A percentile compares a stretch with the other conserved stretches of the same genome.
These are phyloP conservation scores for Xylariaceae sp. DNA, from an alignment of 2,329 filamentous ascomycete genomes.

Conservation along the genomic window DNA sequence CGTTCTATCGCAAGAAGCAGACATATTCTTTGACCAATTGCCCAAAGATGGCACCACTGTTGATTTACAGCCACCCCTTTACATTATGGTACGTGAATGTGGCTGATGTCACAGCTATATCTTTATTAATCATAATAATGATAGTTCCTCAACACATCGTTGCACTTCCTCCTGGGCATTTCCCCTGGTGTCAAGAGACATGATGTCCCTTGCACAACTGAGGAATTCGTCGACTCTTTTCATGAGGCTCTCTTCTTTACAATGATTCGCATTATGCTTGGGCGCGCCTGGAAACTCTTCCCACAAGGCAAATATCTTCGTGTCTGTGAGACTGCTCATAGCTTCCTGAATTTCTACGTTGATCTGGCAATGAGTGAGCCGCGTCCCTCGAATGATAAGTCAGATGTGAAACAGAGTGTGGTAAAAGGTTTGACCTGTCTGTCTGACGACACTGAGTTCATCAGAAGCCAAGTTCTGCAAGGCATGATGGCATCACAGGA, in stretches of 20 bases:
- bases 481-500: slow-evolving; percentile 18
- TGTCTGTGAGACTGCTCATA: neutral
- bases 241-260: slow-evolving; percentile 3
- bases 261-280: slow-evolving; percentile 3
- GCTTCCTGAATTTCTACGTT: neutral
- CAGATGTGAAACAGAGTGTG: neutral
- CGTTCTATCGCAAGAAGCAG: too few species aligned
- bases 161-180: neutral
- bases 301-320: neutral
- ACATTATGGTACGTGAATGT: neutral
- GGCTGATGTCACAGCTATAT: neutral
- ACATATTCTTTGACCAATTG: too few species aligned
- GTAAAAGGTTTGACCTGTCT: neutral
- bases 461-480: slow-evolving; percentile 10
- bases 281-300: slow-evolving; percentile 3
- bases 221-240: slow-evolving; percentile 2
- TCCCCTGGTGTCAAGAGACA: neutral
- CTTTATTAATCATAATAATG: neutral
- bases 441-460: neutral
- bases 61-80: neutral
- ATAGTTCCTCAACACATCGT: neutral
- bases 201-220: neutral
- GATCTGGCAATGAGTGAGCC: neutral
- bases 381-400: neutral
- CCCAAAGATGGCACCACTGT: too few species aligned